Base-by-base conservation (phyloP, 2,329 filamentous ascomycete genomes). In the Pseudogymnoascus sp. region DNA sequence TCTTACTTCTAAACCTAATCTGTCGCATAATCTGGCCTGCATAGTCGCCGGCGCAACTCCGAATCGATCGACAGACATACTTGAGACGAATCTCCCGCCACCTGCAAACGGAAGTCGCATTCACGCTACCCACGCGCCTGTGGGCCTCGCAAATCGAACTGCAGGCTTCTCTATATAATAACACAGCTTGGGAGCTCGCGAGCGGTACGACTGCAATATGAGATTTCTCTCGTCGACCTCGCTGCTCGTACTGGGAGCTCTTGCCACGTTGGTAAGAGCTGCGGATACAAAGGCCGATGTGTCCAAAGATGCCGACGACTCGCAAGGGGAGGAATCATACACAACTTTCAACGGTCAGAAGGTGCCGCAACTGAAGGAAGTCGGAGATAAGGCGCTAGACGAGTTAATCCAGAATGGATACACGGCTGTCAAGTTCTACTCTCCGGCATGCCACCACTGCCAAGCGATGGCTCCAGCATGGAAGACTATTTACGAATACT, bases 401-500 rank as follows among this genome's bases (percentile, higher is more conserved):
- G 75, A 79, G 62, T 75, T 74, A n/a, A 77, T 77, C 23, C 79
- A 79, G 67, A 77, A 81, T 65, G 80, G 80, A 46, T 80, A 81
- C 67, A 82, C 80, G 79, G 81, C 82, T 67, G 73, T 83, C 29
- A 82, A 83, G 70, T 76, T 80, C 66, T 81, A 78, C 66, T 83
- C 81, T 53, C 80, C 80, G 38, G 73, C 74, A 35, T 83, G 80
- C 31, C 56, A 19, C 29, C 64, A 65, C 33, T 65, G 64, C 53
- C 35, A 62, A 21, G 80, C 83, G 60, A 90, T 91, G 71, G 91
- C 90, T 61, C 95, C 95, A 7, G 88, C 85, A 60, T 97, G 86
- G 81, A 92, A 97, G 77, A 97, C 93, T 4, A 76, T 93, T 13
- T 96, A 97, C 80, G 95, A 99, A 78, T 97, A 88, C 76, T 99